Evolutionary conservation across 139 green algal genomes (phyloP), one percentile per base, ranked within the genome.

Genomic region (Micractinium conductrix): DNA sequence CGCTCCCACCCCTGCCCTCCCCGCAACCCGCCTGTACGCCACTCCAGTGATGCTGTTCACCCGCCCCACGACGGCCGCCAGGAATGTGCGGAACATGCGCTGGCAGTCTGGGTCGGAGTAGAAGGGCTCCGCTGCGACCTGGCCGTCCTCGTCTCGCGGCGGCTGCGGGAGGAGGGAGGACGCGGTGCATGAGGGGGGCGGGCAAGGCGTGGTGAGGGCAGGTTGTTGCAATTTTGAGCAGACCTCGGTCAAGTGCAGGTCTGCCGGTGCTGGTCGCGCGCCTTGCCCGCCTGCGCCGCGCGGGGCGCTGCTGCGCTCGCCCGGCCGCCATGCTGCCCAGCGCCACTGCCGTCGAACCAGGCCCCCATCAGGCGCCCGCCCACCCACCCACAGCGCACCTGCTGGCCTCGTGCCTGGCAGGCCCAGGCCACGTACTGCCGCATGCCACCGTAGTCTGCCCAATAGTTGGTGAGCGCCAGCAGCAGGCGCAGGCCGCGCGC

Each of bases 401-500:
- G 72, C 76, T 84, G 42, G 2, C 80, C 80, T 26, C 53, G 68
- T 14, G 44, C 60, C 71, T 84, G 33, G 33, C 50, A 62, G 44
- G 81, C 86, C 86, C 79, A 95, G 84, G 76, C 92, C 30, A 97
- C 94, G 80, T 97, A 97, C 58, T 94, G 87, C 17, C 67, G 45
- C 91, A 97, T 96, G 60, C 94, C 94, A 16, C 94, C 94, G 81
- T 94, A 97, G 40, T 85, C 80, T 58, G 82, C 17, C 93, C 92
- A 97, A 58, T 92, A 95, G 78, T 97, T 97, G 48, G 87, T 93
- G 1, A 97, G 80, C 3, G 67, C 86, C 71, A 97, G 81, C 19
- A 96, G 78, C 37, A 97, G 74, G 58, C 85, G 81, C 35, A 94
- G 69, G 8, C 88, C 83, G 0, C 87, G 81, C 19, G 44, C 67